Conservation (phyloP, 306 rosid genomes). For the Albizia julibrissin region DNA sequence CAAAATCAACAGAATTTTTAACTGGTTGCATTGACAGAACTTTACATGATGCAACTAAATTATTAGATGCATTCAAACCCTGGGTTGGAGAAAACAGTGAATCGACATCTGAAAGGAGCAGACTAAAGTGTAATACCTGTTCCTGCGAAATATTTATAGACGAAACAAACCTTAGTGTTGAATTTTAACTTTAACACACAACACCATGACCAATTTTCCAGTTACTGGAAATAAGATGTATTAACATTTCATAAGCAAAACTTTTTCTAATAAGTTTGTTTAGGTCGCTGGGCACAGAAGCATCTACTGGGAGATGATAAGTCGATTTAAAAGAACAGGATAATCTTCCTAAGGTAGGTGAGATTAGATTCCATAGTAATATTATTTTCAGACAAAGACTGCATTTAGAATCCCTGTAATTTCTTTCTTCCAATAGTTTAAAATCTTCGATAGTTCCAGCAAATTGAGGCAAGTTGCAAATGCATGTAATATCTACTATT, state of each 20-base stretch:
- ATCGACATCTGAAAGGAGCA: conserved; percentile 62
- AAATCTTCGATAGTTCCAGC: not conserved
- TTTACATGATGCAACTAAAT: conserved; percentile 35
- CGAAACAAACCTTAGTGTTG: conserved; percentile 16
- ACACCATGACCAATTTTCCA: not conserved
- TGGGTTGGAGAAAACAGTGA: conserved; percentile 47
- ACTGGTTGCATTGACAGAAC: conserved; percentile 36
- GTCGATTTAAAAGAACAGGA: conserved; percentile 14
- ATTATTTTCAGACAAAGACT: conserved; percentile 18
- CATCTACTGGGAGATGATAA: conserved; percentile 19
- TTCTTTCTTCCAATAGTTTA: not conserved
- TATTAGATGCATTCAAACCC: conserved; percentile 49
- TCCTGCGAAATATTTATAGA: conserved; percentile 28
- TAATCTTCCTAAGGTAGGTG: conserved; percentile 20
- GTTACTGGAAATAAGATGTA: not conserved
- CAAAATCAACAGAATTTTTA: conserved; percentile 41
- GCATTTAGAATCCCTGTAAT: not conserved
- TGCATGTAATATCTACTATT: not conserved
- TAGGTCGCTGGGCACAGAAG: conserved; percentile 3
- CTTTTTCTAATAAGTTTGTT: not conserved
- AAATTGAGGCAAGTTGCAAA: conserved; percentile 11
- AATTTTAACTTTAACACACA: not conserved
- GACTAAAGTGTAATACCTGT: conserved; percentile 68
- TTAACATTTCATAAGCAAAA: conserved; percentile 1
- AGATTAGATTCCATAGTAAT: not conserved